Evolutionary conservation across 345 rosid genomes (phyloP), one percentile per base, ranked within the genome.

Genomic region (Trapa incisa): DNA sequence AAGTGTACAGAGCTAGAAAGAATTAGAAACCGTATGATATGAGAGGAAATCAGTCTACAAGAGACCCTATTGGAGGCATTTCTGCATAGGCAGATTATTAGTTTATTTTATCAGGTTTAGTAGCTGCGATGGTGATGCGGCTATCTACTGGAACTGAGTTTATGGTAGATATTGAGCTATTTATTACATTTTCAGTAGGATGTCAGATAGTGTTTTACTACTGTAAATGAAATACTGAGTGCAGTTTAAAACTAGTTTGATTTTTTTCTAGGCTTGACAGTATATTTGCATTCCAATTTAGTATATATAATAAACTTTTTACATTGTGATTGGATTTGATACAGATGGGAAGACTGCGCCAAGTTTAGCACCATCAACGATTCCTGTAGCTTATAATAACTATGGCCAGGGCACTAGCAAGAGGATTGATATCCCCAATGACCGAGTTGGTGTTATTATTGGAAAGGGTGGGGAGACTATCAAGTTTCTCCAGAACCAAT

Each of bases 381-480:
- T 87, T 45, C 94, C 94, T 1, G 83, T 77, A 67, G 85, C 97
- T 0, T 91, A 58, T 35, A 58, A 89, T 73, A 85, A 86, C 54
- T 82, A 80, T 73, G 77, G 76, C 73, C 89, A 88, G 56, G 84
- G 89, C 36, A 69, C 88, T 7, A 89, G 94, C 70, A 95, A 89
- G 73, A 95, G 81, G 83, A 87, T 95, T 72, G 98, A 91, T 32
- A 79, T 95, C 71, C 99, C 99, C 33, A 89, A 89, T 66, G 91
- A 78, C 64, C 84, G 94, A 85, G 98, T 95, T 71, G 99, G 99
- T 64, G 99, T 95, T 66, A 87, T 95, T 35, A 95, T 95, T 79
- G 99, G 99, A 1, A 95, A 91, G 84, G 86, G 87, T 64, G 99
- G 99, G 37, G 99, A 95, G 69, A 95, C 99, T 16, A 95, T 95